Evolutionary conservation across 169 alveolate species (phyloP), one percentile per base, ranked within the genome.

Genomic region (Plasmodium gonderi): DNA sequence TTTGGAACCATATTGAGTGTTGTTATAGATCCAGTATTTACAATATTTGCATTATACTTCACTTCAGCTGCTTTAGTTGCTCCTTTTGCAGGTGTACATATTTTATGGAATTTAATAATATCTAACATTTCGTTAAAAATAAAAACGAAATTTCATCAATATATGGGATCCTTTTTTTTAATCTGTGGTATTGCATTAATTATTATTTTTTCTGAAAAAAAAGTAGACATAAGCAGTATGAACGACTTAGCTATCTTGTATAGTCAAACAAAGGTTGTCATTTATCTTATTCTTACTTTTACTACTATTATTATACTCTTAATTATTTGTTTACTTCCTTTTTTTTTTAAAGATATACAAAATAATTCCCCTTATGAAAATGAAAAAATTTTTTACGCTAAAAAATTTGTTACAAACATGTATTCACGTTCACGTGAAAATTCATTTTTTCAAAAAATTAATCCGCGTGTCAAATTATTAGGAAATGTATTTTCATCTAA

Each of bases 61-160:
- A 47, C 92, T 36, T 82, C 92, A 17, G 92, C 92, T 69, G 92
- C 83, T n/a, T 44, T 82, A 26, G 92, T 82, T 31, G 60, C 92
- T 11, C 92, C 92, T 2, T 82, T 82, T 69, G 83, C 83, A 23
- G 92, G 92, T n/a, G 92, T 82, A 14, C 92, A 82, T 60, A 82
- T 82, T 14, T 72, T 82, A 75, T 82, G 92, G 92, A 82, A 82
- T 74, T 45, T 82, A 68, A 69, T 82, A 17, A 82, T 82, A 26
- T 60, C 92, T 60, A 82, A 82, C 60, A 40, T 82, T 64, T 69
- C 83, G 3, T 82, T 82, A 42, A 82, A 82, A 82, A 82, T 72
- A n/a, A 69, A 38, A 82, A 82, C 75, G 2, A 82, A 69, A 44
- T 47, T 82, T 23, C 92, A 82, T n/a, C 92, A 82, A 33, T 82